A percentile compares a stretch with the other conserved stretches of the same genome.
These are phyloP conservation scores for Globisporangium carolinianum DNA, from an alignment of 352 stramenopile genomes.

Conservation along the genomic window DNA sequence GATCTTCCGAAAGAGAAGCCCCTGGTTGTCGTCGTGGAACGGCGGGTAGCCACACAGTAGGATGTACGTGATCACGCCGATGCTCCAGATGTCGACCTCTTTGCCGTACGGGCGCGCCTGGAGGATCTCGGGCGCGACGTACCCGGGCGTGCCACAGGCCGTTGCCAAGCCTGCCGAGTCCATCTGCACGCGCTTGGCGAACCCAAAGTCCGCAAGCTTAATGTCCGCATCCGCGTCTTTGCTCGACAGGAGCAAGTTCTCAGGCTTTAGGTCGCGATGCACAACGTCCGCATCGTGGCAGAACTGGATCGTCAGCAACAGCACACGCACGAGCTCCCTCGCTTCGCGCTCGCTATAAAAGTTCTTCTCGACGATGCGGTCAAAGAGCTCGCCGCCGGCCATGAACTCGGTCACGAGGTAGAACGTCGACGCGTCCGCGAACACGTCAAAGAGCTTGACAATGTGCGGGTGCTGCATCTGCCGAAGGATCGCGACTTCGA, in stretches of 20 bases:
- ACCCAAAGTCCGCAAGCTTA: constrained; percentile 80
- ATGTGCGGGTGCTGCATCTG: constrained; percentile 87
- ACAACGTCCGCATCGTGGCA: constrained; percentile 85
- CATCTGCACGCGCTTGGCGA: constrained; percentile 68
- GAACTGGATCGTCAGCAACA: constrained; percentile 81
- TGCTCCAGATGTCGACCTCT: constrained; percentile 85
- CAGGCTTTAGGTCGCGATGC: constrained; percentile 94
- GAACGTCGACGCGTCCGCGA: constrained; percentile 88
- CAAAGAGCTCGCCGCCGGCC: constrained; percentile 78
- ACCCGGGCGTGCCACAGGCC: constrained; percentile 67
- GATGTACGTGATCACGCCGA: constrained; percentile 89
- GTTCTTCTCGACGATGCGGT: constrained; percentile 85
- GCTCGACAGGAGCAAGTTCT: constrained; percentile 91
- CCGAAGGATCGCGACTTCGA: constrained; percentile 69
- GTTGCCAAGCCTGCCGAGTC: constrained; percentile 47
- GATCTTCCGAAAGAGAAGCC: constrained; percentile 75
- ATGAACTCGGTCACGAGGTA: constrained; percentile 98
- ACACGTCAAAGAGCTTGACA: constrained; percentile 87
- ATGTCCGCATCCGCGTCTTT: constrained; percentile 73
- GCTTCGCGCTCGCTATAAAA: constrained; percentile 82
- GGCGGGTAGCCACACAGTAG: constrained; percentile 79
- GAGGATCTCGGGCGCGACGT: constrained; percentile 83
- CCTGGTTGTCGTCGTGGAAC: constrained; percentile 90
- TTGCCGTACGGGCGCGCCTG: constrained; percentile 69
- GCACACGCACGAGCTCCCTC: constrained; percentile 63